Conservation (phyloP, 768 basidiomycete genomes). For the Tubosaeta brunneosetosa region DNA sequence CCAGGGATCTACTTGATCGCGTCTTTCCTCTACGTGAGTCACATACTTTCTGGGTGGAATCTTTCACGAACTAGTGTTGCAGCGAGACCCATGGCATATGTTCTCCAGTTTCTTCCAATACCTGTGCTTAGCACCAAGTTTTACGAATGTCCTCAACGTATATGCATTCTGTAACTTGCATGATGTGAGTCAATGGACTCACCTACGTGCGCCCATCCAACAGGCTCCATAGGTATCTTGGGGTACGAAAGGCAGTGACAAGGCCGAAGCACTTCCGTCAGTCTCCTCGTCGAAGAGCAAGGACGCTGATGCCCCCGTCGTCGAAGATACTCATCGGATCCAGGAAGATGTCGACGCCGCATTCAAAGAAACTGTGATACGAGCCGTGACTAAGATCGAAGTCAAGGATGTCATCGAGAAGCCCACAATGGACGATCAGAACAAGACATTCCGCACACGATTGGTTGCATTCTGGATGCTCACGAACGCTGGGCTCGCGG, state of each 20-base stretch:
- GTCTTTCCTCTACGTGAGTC: slow-evolving; percentile 79
- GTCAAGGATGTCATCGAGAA: slow-evolving; percentile 65
- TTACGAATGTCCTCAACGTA: slow-evolving; percentile 92
- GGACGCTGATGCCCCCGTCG: slow-evolving; percentile 68
- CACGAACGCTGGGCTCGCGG: slow-evolving; percentile 60
- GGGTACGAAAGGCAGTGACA: slow-evolving; percentile 95
- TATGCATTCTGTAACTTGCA: slow-evolving; percentile 98
- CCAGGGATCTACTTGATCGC: slow-evolving; percentile 75
- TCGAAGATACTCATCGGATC: slow-evolving; percentile 77
- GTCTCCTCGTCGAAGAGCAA: slow-evolving; percentile 80
- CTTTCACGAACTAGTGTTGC: slow-evolving; percentile 7
- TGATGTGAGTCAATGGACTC: slow-evolving; percentile 48
- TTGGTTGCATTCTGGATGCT: slow-evolving; percentile 82
- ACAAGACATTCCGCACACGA: slow-evolving; percentile 90
- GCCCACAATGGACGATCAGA: slow-evolving; percentile 83
- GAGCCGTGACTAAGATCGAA: slow-evolving; percentile 73
- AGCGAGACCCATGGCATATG: slow-evolving; percentile 99
- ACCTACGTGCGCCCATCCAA: neutral
- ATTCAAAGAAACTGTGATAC: slow-evolving; percentile 89
- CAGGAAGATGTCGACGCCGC: slow-evolving; percentile 87
- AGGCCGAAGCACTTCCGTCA: slow-evolving; percentile 86
- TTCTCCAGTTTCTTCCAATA: slow-evolving; percentile 93
- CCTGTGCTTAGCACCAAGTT: slow-evolving; percentile 83
- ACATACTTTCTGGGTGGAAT: neutral
- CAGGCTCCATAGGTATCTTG: slow-evolving; percentile 60